Percentiles rank a stretch among this genome's conserved stretches.
Conservation (phyloP, 495 filamentous ascomycete species). For the Bryoglossum gracile region DNA sequence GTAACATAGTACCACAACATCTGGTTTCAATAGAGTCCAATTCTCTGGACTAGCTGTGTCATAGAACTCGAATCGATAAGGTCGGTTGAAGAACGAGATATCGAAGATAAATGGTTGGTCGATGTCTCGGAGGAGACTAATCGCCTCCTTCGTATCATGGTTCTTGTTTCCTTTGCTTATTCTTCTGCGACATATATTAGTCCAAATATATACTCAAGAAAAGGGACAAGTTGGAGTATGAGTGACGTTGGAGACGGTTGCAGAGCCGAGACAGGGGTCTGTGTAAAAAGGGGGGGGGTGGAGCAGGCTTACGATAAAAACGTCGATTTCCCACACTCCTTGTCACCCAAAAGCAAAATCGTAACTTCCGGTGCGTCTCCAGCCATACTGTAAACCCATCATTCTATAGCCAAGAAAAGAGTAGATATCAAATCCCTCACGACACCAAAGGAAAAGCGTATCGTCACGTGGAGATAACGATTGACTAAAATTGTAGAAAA, state of each 20-base stretch:
- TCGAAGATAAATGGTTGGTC: conserved; percentile 83
- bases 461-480: conserved; percentile 23
- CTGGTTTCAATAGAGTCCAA: conserved; percentile 65
- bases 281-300: neutral
- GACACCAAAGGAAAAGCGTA: too few relatives aligned
- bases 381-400: conserved; percentile 10
- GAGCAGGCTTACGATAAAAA: conserved; percentile 69
- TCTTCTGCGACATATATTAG: conserved; percentile 34
- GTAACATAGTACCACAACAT: conserved; percentile 73
- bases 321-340: conserved; percentile 75
- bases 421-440: conserved; percentile 3
- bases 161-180: conserved; percentile 38
- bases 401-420: neutral
- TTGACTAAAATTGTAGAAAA: too few relatives aligned
- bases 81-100: conserved; percentile 56
- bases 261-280: neutral
- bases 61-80: conserved; percentile 69
- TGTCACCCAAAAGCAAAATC: conserved; percentile 74
- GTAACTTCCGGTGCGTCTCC: conserved; percentile 44
- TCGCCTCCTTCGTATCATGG: conserved; percentile 26
- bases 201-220: too few relatives aligned
- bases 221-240: conserved; percentile 12
- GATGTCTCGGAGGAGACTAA: conserved; percentile 59
- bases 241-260: too few relatives aligned
- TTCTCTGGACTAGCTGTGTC: conserved; percentile 70